A percentile compares a stretch with the other conserved stretches of the same genome.
These are phyloP conservation scores for Tylopilus subfusipes DNA, from an alignment of 768 basidiomycete genomes.

Conservation along the genomic window DNA sequence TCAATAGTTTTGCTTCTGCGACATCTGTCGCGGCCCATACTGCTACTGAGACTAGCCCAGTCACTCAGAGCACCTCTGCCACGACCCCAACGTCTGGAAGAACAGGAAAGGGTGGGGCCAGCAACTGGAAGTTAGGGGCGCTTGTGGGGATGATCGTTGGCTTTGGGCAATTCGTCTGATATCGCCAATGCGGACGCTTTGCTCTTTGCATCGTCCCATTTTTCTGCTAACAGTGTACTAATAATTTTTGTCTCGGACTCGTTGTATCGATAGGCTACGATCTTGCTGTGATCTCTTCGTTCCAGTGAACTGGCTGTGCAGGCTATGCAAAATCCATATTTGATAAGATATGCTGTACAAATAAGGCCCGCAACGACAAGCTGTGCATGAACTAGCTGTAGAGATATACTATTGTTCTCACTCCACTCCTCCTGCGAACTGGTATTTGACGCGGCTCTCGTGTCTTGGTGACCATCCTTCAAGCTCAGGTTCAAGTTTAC, in stretches of 20 bases:
- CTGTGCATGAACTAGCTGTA: conserved; percentile 10
- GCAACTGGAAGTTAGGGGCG: background rate
- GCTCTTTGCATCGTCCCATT: background rate
- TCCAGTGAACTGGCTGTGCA: no score
- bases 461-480: background rate
- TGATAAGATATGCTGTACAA: conserved; percentile 20
- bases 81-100: background rate
- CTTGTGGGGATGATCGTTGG: conserved; percentile 2
- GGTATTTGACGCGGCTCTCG: background rate
- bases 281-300: no score
- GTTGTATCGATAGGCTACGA: conserved; percentile 1
- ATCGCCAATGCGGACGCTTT: background rate
- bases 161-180: conserved; percentile 13
- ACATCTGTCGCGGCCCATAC: conserved; percentile 42
- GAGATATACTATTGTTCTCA: background rate
- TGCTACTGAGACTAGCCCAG: conserved; percentile 40
- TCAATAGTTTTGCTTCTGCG: conserved; percentile 41
- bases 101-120: background rate
- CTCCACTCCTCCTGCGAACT: conserved; percentile 1
- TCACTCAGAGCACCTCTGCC: conserved; percentile 32
- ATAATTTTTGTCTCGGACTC: background rate
- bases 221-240: background rate
- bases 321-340: background rate
- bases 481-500: background rate
- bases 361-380: background rate